phyloP scores from a whole-genome alignment of 768 basidiomycete species.

The Tulasnella sp. region DNA sequence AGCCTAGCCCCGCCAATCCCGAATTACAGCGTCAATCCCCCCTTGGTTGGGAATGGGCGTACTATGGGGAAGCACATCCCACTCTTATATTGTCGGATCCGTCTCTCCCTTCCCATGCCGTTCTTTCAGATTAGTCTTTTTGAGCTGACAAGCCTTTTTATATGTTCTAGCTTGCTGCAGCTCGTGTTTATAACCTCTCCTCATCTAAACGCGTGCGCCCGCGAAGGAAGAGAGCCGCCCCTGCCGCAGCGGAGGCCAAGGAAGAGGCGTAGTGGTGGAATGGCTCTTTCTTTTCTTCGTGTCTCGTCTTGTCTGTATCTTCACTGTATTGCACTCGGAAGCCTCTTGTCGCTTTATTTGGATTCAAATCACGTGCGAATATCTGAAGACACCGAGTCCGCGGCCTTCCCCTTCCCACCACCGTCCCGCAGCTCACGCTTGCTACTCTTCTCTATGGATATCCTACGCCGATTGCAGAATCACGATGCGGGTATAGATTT shows the following conservation, averaged over 20 bases:
- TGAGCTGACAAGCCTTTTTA: background rate
- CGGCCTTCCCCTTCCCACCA: constrained; percentile 17
- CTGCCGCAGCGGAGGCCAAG: background rate
- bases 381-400: background rate
- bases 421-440: background rate
- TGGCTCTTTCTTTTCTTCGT: background rate
- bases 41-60: constrained; percentile 14
- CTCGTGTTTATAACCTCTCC: constrained; percentile 1
- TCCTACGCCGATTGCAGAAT: constrained; percentile 24
- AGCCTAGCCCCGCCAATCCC: constrained; percentile 16
- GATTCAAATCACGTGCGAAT: constrained; percentile 1
- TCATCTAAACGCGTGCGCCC: background rate
- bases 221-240: background rate
- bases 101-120: background rate
- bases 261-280: background rate
- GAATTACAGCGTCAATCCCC: constrained; percentile 12
- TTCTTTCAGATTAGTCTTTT: background rate
- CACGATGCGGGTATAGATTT: constrained; percentile 55
- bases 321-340: background rate
- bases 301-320: background rate
- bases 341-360: background rate
- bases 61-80: constrained; percentile 13
- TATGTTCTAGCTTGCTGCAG: background rate
- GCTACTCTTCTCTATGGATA: constrained; percentile 20
- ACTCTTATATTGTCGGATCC: background rate